Base-by-base conservation (phyloP, 2,329 filamentous ascomycete species). In the Phialophora macrospora region DNA sequence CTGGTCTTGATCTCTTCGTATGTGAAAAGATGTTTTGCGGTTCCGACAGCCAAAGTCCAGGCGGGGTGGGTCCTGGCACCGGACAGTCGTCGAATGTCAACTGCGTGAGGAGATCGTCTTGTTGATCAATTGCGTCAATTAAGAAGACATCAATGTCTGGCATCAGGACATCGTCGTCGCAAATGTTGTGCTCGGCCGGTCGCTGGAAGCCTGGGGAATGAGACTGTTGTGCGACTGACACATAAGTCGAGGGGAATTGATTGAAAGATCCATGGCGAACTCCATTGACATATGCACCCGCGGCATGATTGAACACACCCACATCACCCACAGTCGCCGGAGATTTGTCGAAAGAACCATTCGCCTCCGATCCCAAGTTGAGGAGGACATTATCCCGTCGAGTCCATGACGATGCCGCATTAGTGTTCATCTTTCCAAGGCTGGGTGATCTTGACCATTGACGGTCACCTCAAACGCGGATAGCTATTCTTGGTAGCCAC, bases 1-100 rank as follows among this genome's bases (percentile, higher is more conserved):
- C 14, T 11, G 28, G 26, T 20, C 52, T 55, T 34, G 24, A n/a
- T 34, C 52, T 55, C 52, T 55, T 55, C 38, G 6, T 44, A n/a
- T 44, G 38, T n/a, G 17, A n/a, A 8, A 44, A 17, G 6, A 7
- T 17, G n/a, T 17, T 7, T 20, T 44, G 38, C 6, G 38, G 17
- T n/a, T n/a, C 17, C 7, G 38, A 7, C 17, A 17, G n/a, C 38
- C 4, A 20, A n/a, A 20, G 38, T 17, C 17, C 14, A 44, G 38
- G 17, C 14, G 1, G 17, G 17, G 17, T 17, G 17, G 7, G 7
- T 44, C 38, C 38, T n/a, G 38, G 17, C 14, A 6, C 38, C 14
- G 17, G 8, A 20, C 2, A 44, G 38, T 17, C 17, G 17, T n/a
- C 14, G 17, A 44, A 44, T 7, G 38, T 44, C 38, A 44, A n/a